phyloP scores from a whole-genome alignment of 495 filamentous ascomycete species.

The Lepraria neglecta region DNA sequence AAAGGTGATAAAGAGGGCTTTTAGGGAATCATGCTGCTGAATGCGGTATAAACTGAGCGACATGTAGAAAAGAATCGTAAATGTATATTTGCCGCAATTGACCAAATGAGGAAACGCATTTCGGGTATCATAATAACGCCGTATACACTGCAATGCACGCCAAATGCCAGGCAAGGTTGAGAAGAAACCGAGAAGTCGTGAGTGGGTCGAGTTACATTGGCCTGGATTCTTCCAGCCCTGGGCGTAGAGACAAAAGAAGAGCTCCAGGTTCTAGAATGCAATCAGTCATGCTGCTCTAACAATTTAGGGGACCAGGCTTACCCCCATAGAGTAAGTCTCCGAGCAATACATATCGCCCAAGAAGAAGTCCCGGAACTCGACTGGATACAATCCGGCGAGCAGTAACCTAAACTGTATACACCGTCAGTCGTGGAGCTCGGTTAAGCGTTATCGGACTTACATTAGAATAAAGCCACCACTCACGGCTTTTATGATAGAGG shows the following conservation, averaged over 20 bases:
- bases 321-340: constrained; percentile 78
- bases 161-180: constrained; percentile 75
- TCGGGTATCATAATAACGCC: constrained; percentile 80
- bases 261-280: constrained; percentile 61
- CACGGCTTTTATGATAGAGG: constrained; percentile 68
- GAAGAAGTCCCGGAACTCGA: constrained; percentile 97
- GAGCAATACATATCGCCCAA: constrained; percentile 97
- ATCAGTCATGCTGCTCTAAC: constrained; percentile 27
- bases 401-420: constrained; percentile 66
- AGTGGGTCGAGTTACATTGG: constrained; percentile 81
- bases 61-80: constrained; percentile 72
- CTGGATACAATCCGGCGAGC: constrained; percentile 78
- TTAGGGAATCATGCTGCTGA: constrained; percentile 46
- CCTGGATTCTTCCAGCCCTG: constrained; percentile 61
- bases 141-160: constrained; percentile 83
- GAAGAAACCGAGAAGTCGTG: constrained; percentile 79
- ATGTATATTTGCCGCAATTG: constrained; percentile 87
- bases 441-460: constrained; percentile 44
- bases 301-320: constrained; percentile 39
- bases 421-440: constrained; percentile 25
- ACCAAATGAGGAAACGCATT: constrained; percentile 88
- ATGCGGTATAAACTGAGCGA: constrained; percentile 78
- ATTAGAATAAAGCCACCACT: constrained; percentile 79
- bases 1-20: constrained; percentile 69
- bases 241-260: constrained; percentile 93